phyloP scores from a whole-genome alignment of 2,329 filamentous ascomycete species.

The Coccinonectria pachysandricola region DNA sequence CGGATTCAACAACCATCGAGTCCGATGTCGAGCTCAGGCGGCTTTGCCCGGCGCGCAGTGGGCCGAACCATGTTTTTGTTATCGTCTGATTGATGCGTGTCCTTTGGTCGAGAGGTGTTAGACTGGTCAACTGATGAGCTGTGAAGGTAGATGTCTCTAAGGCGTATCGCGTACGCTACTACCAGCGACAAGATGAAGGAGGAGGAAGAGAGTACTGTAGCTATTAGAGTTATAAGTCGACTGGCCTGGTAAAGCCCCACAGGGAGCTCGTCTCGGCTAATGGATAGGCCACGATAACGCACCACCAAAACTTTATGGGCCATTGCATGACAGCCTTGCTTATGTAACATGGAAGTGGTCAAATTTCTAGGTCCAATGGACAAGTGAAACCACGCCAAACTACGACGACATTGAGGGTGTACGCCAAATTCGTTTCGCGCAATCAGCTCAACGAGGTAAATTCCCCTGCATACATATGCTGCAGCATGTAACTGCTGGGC shows the following conservation, averaged over 20 bases:
- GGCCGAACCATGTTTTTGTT: too few relatives aligned
- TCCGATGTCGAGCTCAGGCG: constrained; percentile 9
- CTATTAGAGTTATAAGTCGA: too few relatives aligned
- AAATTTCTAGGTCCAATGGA: constrained; percentile 21
- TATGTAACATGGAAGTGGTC: constrained; percentile 19
- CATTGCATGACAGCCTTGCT: constrained; percentile 18
- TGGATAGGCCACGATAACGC: constrained; percentile 2
- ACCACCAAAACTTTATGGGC: constrained; percentile 8
- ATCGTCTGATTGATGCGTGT: too few relatives aligned
- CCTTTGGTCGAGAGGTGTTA: too few relatives aligned
- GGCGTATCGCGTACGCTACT: too few relatives aligned
- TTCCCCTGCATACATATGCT: background rate
- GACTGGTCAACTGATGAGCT: too few relatives aligned
- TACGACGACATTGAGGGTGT: constrained; percentile 10
- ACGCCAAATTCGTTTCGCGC: constrained; percentile 11
- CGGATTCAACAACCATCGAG: constrained; percentile 16
- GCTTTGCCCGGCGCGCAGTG: constrained; percentile 1
- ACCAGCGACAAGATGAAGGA: constrained; percentile 2
- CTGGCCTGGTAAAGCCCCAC: constrained; percentile 13
- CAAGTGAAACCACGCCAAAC: constrained; percentile 7
- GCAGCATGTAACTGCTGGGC: accelerated
- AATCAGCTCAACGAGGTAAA: constrained; percentile 14
- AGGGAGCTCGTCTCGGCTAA: too few relatives aligned
- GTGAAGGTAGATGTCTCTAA: too few relatives aligned
- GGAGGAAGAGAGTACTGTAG: constrained; percentile 9